phyloP scores from a whole-genome alignment of 805 yeast species.

The Wickerhamomyces silvicola region DNA sequence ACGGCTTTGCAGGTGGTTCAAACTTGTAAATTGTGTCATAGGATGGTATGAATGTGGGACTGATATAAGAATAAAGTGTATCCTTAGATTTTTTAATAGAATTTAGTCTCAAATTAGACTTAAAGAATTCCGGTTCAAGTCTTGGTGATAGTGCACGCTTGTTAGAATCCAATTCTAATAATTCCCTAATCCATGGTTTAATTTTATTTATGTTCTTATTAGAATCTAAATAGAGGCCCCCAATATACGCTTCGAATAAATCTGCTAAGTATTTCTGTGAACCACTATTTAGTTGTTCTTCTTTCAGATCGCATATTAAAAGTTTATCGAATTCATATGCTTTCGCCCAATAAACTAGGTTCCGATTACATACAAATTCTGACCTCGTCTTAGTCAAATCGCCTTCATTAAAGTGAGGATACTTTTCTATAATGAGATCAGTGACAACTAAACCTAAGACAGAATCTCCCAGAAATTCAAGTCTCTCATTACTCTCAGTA shows the following conservation, averaged over 20 bases:
- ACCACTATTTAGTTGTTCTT: constrained; percentile 36
- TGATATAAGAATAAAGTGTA: constrained; percentile 55
- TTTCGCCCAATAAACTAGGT: constrained; percentile 57
- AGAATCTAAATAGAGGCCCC: constrained; percentile 62
- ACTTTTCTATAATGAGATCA: constrained; percentile 48
- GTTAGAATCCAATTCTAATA: constrained; percentile 38
- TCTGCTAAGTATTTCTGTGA: constrained; percentile 71
- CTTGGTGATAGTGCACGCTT: too few species aligned
- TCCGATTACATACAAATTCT: constrained; percentile 60
- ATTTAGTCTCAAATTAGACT: too few species aligned
- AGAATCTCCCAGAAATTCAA: constrained; percentile 84
- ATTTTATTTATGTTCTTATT: constrained; percentile 36
- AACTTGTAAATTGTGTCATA: constrained; percentile 40
- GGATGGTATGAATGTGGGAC: constrained; percentile 46
- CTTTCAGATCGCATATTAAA: constrained; percentile 42
- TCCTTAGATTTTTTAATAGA: constrained; percentile 51
- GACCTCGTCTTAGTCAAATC: constrained; percentile 61
- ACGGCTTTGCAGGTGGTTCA: constrained; percentile 28
- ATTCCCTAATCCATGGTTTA: constrained; percentile 43
- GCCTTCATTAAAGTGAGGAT: constrained; percentile 74
- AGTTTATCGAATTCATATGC: constrained; percentile 55
- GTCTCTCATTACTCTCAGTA: constrained; percentile 52
- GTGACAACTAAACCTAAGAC: constrained; percentile 73
- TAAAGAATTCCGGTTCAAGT: too few species aligned
- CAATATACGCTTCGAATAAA: constrained; percentile 84